Base-by-base conservation (phyloP, 2,329 filamentous ascomycete species). In the Chaetoscypha palmicola region DNA sequence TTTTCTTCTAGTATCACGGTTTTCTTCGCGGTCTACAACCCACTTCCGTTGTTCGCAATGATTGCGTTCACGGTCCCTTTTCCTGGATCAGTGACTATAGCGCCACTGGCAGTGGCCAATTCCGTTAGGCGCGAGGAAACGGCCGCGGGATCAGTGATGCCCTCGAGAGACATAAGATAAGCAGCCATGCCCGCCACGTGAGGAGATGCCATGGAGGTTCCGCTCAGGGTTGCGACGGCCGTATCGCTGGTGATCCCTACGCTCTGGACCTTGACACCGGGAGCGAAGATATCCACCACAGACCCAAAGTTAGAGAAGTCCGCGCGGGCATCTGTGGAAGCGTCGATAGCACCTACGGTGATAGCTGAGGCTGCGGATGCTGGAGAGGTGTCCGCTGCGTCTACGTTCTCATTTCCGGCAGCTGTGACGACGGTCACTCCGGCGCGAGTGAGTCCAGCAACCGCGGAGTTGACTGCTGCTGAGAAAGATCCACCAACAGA, bases 171-270 rank as follows among this genome's bases (percentile, higher is more conserved):
- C 67, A 86, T 79, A 22, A 86, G 65, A 63, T 86, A 86, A 22
- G 79, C 80, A 10, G 77, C 79, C 3, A 86, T 67, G 35, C 82
- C 83, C 33, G 77, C 73, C 42, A 86, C 71, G 59, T 85, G 81
- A 2, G 82, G 82, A 12, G 73, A 73, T 21, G 82, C 79, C 77
- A 81, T 81, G 34, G 71, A 77, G 2, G 79, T 83, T 17, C 78
- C 79, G 14, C 68, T 73, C 55, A 78, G 65, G 5, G 58, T 69
- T 50, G 75, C 66, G 7, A 58, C 69, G 12, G 72, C 66, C 3
- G 55, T 65, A 35, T 63, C 61, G 38, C 58, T 59, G 16, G 61
- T 64, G 42, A 62, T 65, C 65, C 70, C 76, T 8, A 75, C 66
- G 45, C 68, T 73, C 2, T 66, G 57, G 14, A 74, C 66, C 43